A percentile compares a stretch with the other conserved stretches of the same genome.
Conservation (phyloP, 2,329 filamentous ascomycete genomes). For the Pyricularia sp. region DNA sequence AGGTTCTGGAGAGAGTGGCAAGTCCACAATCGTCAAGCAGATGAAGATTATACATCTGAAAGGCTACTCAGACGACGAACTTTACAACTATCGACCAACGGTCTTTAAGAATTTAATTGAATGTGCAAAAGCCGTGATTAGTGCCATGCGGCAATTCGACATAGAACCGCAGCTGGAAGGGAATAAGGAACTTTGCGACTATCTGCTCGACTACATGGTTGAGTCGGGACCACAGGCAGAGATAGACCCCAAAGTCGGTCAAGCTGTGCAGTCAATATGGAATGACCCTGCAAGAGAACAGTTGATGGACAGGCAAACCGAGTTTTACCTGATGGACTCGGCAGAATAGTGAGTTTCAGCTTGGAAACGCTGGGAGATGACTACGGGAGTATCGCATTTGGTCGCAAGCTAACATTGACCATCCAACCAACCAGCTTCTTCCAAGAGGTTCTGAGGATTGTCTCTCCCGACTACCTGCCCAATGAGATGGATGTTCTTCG, state of each 20-base stretch:
- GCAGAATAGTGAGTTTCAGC: slow-evolving; percentile 74
- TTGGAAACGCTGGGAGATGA: too few species aligned
- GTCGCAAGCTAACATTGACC: neutral
- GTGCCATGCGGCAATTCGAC: slow-evolving; percentile 84
- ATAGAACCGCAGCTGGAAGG: slow-evolving; percentile 66
- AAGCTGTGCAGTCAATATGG: slow-evolving; percentile 82
- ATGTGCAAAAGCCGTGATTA: slow-evolving; percentile 88
- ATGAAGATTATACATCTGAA: slow-evolving; percentile 99
- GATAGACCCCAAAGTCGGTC: slow-evolving; percentile 71
- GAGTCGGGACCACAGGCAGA: slow-evolving; percentile 83
- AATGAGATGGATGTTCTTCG: slow-evolving; percentile 91
- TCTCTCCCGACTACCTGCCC: slow-evolving; percentile 76
- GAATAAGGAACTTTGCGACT: slow-evolving; percentile 68
- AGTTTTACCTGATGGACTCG: slow-evolving; percentile 99
- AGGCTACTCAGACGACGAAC: slow-evolving; percentile 89
- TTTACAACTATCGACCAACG: slow-evolving; percentile 87
- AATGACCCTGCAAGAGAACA: slow-evolving; percentile 74
- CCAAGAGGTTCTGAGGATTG: slow-evolving; percentile 81
- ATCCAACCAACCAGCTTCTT: slow-evolving; percentile 63
- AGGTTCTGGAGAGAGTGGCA: slow-evolving; percentile 98
- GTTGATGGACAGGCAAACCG: slow-evolving; percentile 87
- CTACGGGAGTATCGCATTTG: neutral
- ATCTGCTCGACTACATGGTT: slow-evolving; percentile 77
- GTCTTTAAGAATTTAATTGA: slow-evolving; percentile 98
- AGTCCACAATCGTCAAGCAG: slow-evolving; percentile 99